Base-by-base conservation (phyloP, 345 rosid species). In the Camelina neglecta region DNA sequence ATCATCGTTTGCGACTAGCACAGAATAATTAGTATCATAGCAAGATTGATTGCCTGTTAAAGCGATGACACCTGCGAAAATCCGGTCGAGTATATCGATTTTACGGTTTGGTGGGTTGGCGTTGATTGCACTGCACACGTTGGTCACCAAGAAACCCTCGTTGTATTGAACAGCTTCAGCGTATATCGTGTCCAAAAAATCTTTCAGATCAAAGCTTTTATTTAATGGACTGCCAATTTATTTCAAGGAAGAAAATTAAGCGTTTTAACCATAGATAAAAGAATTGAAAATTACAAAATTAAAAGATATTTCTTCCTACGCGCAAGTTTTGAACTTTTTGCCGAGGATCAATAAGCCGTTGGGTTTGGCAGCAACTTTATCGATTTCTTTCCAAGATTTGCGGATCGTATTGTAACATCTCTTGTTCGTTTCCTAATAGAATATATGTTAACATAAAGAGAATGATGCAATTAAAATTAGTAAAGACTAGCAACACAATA, bases 131-230 rank as follows among this genome's bases (percentile, higher is more conserved):
- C 39, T 41, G 69, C 92, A 87, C 4, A 89, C 21, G 35, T 7
- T 35, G 35, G 58, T 71, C 16, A 89, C 83, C 15, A 36, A 56
- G 44, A 67, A 39, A 6, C 8, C 48, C 5, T 50, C 0, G 84
- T 86, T 81, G 66, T 81, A 87, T 63, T 87, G 92, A 62, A 85
- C 95, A 9, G 82, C 74, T 4, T 2, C 0, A 0, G 71, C 31
- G n/a, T 82, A 89, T 13, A 75, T 36, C 0, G 13, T 0, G n/a
- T 59, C 66, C 31, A 79, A 81, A 18, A 24, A 29, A 21, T 74
- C 69, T 56, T 80, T 84, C 38, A 84, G 64, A 50, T 74, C 39
- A 5, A 1, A 9, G 16, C 78, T 66, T 10, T 69, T 29, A n/a
- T 67, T 79, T 24, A 84, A 50, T 33, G 82, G 76, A 21, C 86